phyloP scores from a whole-genome alignment of 129 eudicot genomes.

The Chrysanthemum lavandulifolium region DNA sequence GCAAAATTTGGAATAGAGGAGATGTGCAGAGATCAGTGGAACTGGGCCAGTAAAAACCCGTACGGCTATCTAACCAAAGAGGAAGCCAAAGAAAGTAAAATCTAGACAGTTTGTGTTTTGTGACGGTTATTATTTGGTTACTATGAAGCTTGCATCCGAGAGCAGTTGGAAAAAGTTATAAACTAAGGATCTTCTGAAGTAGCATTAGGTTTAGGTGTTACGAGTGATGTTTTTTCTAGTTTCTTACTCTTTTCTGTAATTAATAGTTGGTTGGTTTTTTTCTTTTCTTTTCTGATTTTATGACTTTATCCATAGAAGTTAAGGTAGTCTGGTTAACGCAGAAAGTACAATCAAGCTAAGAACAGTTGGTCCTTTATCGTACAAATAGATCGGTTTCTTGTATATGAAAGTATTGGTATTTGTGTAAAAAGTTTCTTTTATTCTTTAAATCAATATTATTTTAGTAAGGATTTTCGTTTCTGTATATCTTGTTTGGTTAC shows the following conservation, averaged over 20 bases:
- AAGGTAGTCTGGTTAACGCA: slow-evolving; percentile 29
- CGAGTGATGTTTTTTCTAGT: slow-evolving; percentile 29
- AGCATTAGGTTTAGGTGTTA: slow-evolving; percentile 27
- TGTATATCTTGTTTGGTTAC: background rate
- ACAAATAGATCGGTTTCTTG: slow-evolving; percentile 41
- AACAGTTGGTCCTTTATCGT: slow-evolving; percentile 30
- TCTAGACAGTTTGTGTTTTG: background rate
- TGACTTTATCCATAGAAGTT: slow-evolving; percentile 21
- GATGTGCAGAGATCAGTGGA: slow-evolving; percentile 98
- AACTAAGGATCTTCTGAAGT: slow-evolving; percentile 2
- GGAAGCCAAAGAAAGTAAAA: slow-evolving; percentile 32
- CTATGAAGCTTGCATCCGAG: slow-evolving; percentile 15
- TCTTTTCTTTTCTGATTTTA: background rate
- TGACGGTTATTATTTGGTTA: slow-evolving; percentile 15
- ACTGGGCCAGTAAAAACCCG: slow-evolving; percentile 98
- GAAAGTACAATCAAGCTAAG: slow-evolving; percentile 17
- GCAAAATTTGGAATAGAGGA: slow-evolving; percentile 84
- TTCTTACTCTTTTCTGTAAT: slow-evolving; percentile 25
- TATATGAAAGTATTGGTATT: slow-evolving; percentile 27
- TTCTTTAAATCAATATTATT: slow-evolving; percentile 22
- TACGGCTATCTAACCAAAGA: slow-evolving; percentile 62
- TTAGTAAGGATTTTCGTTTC: slow-evolving; percentile 16
- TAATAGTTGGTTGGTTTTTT: slow-evolving; percentile 16
- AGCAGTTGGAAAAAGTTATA: background rate
- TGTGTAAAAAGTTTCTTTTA: slow-evolving; percentile 36